Percentiles rank a stretch among this genome's conserved stretches.
These are phyloP conservation scores for Globisporangium megalacanthum DNA, from an alignment of 352 stramenopile species.

Conservation along the genomic window DNA sequence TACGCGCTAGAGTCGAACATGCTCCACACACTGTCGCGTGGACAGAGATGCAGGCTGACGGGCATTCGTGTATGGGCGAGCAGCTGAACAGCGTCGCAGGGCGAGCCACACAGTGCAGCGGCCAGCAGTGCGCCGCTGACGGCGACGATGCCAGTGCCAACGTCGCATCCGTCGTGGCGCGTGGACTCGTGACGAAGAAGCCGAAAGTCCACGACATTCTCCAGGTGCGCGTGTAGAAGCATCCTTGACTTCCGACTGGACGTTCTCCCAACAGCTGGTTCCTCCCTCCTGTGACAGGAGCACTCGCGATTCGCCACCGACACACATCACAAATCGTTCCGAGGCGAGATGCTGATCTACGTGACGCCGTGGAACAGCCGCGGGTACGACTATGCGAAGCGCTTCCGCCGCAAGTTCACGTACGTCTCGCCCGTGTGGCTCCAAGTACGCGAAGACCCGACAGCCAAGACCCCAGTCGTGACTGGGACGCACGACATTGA, in stretches of 20 bases:
- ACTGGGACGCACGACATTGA: slow-evolving; percentile 75
- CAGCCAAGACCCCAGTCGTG: slow-evolving; percentile 39
- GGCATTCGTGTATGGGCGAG: background rate
- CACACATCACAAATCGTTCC: slow-evolving; percentile 22
- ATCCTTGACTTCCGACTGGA: too few species aligned
- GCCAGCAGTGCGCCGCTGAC: slow-evolving; percentile 23
- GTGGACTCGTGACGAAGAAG: slow-evolving; percentile 50
- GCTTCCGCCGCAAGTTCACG: slow-evolving; percentile 68
- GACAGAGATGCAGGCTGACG: too few species aligned
- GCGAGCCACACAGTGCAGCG: slow-evolving; percentile 17
- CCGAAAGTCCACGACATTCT: slow-evolving; percentile 41
- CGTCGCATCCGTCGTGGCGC: slow-evolving; percentile 30
- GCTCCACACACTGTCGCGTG: too few species aligned
- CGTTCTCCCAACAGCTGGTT: background rate
- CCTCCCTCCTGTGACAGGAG: slow-evolving; percentile 10
- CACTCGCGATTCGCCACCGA: slow-evolving; percentile 26
- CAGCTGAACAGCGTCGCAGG: slow-evolving; percentile 1
- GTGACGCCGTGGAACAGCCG: slow-evolving; percentile 79
- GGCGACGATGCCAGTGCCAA: background rate
- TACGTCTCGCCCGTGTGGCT: slow-evolving; percentile 81
- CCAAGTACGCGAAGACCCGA: slow-evolving; percentile 55
- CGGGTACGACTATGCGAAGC: slow-evolving; percentile 68
- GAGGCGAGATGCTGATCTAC: slow-evolving; percentile 61
- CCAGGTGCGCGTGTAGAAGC: slow-evolving; percentile 14
- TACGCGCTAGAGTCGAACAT: slow-evolving; percentile 1